phyloP scores from a whole-genome alignment of 176 grass and related monocot species.

The Thinopyrum elongatum region DNA sequence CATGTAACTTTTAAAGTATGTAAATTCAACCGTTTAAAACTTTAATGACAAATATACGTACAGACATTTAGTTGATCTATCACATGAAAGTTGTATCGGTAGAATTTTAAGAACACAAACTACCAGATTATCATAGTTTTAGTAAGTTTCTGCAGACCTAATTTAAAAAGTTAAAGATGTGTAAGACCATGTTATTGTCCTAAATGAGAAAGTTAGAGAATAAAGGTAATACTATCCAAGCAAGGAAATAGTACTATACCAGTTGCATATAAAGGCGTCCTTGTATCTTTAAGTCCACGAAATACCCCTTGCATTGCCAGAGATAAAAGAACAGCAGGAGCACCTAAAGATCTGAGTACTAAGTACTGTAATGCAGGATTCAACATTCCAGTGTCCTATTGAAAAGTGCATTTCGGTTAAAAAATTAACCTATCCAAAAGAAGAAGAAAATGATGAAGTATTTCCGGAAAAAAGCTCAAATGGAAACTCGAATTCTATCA shows the following conservation, averaged over 20 bases:
- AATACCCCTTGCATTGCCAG: slow-evolving; percentile 86
- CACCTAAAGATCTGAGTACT: slow-evolving; percentile 80
- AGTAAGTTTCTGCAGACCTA: neutral
- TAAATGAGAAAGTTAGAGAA: neutral
- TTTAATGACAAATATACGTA: neutral
- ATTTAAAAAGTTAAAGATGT: neutral
- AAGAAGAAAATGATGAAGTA: neutral
- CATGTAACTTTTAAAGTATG: neutral
- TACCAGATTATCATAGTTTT: neutral
- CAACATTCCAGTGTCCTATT: slow-evolving; percentile 73
- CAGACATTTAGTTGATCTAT: neutral
- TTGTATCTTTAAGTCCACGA: slow-evolving; percentile 91
- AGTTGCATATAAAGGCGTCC: slow-evolving; percentile 91
- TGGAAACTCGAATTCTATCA: neutral
- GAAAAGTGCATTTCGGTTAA: slow-evolving; percentile 4
- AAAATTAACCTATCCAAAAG: neutral
- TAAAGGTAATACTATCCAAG: neutral
- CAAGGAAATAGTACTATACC: slow-evolving; percentile 40
- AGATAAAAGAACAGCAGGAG: slow-evolving; percentile 89
- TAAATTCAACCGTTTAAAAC: neutral
- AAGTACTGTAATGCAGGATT: slow-evolving; percentile 76
- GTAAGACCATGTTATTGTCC: neutral
- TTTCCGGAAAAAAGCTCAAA: neutral
- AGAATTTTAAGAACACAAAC: neutral
- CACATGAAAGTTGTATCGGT: neutral